Evolutionary conservation across 192 early-diverging fungal genomes (phyloP).

Genomic region (Coemansia sp.): DNA sequence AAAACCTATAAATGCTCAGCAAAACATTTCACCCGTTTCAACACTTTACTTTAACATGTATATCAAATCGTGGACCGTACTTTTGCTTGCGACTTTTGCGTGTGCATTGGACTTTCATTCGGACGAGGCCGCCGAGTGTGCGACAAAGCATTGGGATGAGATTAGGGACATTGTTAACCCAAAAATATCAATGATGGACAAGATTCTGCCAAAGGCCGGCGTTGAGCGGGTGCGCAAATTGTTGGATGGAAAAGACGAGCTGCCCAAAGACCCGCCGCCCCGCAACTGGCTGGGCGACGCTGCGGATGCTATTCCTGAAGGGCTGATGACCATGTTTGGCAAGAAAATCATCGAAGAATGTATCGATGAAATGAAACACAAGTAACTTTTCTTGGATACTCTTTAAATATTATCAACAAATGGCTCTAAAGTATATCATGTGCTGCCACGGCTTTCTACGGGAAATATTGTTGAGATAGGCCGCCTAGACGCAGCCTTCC

Average conservation of each 20-base stretch:
- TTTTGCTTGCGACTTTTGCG: not conserved
- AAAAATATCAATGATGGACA: slow-evolving; percentile 29
- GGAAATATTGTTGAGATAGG: slow-evolving; percentile 39
- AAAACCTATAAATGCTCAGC: too few species aligned
- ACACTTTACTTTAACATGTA: slow-evolving; percentile 4
- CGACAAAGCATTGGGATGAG: slow-evolving; percentile 35
- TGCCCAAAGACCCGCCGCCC: slow-evolving; percentile 29
- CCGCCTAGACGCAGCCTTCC: slow-evolving; percentile 18
- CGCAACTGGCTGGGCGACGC: slow-evolving; percentile 37
- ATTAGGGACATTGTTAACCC: slow-evolving; percentile 30
- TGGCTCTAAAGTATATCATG: not conserved
- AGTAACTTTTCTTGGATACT: not conserved
- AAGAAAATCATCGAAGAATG: slow-evolving; percentile 44
- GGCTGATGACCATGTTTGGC: slow-evolving; percentile 36
- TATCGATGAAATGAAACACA: slow-evolving; percentile 19
- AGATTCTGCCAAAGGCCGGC: slow-evolving; percentile 15
- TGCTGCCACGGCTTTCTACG: not conserved
- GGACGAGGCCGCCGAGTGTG: slow-evolving; percentile 29
- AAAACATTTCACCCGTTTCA: not conserved
- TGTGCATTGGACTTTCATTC: slow-evolving; percentile 36
- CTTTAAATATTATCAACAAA: too few species aligned
- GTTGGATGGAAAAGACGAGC: slow-evolving; percentile 16
- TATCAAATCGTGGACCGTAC: slow-evolving; percentile 3
- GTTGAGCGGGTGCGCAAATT: slow-evolving; percentile 18
- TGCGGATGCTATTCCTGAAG: slow-evolving; percentile 35